phyloP scores from a whole-genome alignment of 306 rosid species.

The Citrullus amarus region DNA sequence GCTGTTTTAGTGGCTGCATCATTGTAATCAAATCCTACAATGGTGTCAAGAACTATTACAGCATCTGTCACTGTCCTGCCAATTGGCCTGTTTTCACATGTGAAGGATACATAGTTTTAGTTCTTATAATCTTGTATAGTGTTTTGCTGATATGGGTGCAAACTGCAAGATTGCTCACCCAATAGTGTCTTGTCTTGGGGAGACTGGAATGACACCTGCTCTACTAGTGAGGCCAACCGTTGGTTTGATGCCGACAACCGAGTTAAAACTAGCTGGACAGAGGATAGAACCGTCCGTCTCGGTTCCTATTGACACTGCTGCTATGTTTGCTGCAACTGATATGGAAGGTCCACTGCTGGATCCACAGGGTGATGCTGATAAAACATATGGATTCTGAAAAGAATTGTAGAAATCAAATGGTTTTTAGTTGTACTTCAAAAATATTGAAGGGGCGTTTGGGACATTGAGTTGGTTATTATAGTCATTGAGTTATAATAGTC shows the following conservation, averaged over 20 bases:
- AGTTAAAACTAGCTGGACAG: constrained; percentile 46
- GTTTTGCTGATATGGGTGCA: neutral
- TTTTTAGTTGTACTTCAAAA: neutral
- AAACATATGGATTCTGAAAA: constrained; percentile 53
- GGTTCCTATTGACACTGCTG: constrained; percentile 49
- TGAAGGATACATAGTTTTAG: neutral
- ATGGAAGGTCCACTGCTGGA: constrained; percentile 60
- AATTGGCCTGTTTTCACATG: constrained; percentile 38
- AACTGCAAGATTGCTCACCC: constrained; percentile 25
- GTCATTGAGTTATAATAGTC: too few species aligned
- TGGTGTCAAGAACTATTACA: constrained; percentile 55
- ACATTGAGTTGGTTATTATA: too few species aligned
- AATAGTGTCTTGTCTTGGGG: constrained; percentile 48
- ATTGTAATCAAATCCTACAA: constrained; percentile 50
- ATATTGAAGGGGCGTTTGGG: neutral
- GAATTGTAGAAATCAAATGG: neutral
- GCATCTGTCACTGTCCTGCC: constrained; percentile 72
- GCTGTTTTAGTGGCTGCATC: constrained; percentile 44
- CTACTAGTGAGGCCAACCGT: constrained; percentile 64
- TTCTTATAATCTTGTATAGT: neutral
- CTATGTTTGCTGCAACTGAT: constrained; percentile 60
- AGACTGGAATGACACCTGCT: constrained; percentile 49
- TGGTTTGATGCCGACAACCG: constrained; percentile 64
- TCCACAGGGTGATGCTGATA: constrained; percentile 33
- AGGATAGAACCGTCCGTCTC: constrained; percentile 56